Evolutionary conservation across 202 grass and related monocot genomes (phyloP), one percentile per base, ranked within the genome.

Genomic region (Brachypodium distachyon): DNA sequence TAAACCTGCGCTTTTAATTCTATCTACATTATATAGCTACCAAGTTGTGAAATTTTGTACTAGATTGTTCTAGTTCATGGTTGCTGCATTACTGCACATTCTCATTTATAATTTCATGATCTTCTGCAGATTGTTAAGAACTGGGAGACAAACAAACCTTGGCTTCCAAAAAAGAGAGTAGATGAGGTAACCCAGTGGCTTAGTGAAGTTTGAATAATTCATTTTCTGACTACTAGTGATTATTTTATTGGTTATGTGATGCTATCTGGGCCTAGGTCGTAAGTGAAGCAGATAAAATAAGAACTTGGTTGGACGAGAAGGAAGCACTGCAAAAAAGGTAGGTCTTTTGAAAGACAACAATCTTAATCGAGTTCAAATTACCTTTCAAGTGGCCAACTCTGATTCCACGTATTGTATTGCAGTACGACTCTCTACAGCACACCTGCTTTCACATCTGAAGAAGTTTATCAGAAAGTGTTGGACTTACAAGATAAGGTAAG

Each of bases 301-400:
- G 83, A 62, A 67, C n/a, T 67, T 98, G 95, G 95, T 79, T 94
- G 67, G 84, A 87, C 57, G 95, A 94, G 66, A 90, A 94, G 84
- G 95, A 94, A 78, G 50, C 71, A n/a, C 75, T 94, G 44, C 96
- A 99, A 78, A 99, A 96, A 80, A 96, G 81, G 92, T 99, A 91
- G 70, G 27, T 14, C 32, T 26, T 50, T 49, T 27, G 31, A 22
- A 17, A 64, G 46, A 12, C 12, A 48, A 44, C 18, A 70, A 27
- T 16, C 32, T 46, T 74, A 54, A 44, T 62, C 2, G 2, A 26
- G 25, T 62, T 37, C 13, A 18, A 47, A 62, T 81, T 39, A 32
- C 9, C 19, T 56, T 56, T n/a, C 12, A 69, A 51, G 40, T 74
- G 32, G 26, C 56, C 82, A 64, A 89, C 40, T 69, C 42, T 63